These are phyloP conservation scores for Calvatia gigantea DNA, from an alignment of 768 basidiomycete species.

Conservation along the genomic window DNA sequence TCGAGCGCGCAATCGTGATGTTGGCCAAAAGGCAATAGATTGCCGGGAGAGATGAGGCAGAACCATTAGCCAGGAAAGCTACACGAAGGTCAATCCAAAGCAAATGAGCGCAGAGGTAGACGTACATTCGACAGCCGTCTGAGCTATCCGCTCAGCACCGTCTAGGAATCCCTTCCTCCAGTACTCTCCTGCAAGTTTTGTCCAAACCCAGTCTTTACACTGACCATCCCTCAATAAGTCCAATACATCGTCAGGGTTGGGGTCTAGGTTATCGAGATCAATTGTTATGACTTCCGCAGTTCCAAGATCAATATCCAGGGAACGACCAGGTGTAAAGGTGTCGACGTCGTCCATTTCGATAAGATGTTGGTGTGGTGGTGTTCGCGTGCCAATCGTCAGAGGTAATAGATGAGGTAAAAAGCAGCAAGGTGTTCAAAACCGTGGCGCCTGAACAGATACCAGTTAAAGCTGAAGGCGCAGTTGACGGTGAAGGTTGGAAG, in stretches of 20 bases:
- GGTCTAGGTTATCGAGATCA: conserved; percentile 84
- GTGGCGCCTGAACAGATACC: not conserved
- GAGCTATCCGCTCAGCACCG: conserved; percentile 74
- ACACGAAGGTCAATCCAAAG: conserved; percentile 15
- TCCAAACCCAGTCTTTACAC: conserved; percentile 74
- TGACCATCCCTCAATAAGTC: conserved; percentile 70
- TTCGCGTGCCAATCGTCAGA: not conserved
- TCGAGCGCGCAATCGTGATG: conserved; percentile 75
- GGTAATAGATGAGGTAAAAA: not conserved
- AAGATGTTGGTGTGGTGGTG: not conserved
- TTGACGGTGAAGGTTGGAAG: not conserved
- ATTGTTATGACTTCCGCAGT: conserved; percentile 87
- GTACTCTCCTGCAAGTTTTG: conserved; percentile 82
- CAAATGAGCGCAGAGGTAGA: conserved; percentile 13
- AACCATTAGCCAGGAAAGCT: conserved; percentile 53
- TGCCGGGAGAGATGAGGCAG: conserved; percentile 55
- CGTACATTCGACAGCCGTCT: conserved; percentile 64
- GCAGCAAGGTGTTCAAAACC: not conserved
- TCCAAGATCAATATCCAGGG: conserved; percentile 75
- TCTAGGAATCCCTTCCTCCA: conserved; percentile 75
- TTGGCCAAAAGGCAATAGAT: conserved; percentile 84
- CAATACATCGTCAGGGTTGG: conserved; percentile 70
- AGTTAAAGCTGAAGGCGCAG: not conserved
- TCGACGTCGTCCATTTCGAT: conserved; percentile 32
- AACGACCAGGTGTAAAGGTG: conserved; percentile 34